Evolutionary conservation across 2,329 filamentous ascomycete species (phyloP).

Genomic region (Aspergillus clavatus): DNA sequence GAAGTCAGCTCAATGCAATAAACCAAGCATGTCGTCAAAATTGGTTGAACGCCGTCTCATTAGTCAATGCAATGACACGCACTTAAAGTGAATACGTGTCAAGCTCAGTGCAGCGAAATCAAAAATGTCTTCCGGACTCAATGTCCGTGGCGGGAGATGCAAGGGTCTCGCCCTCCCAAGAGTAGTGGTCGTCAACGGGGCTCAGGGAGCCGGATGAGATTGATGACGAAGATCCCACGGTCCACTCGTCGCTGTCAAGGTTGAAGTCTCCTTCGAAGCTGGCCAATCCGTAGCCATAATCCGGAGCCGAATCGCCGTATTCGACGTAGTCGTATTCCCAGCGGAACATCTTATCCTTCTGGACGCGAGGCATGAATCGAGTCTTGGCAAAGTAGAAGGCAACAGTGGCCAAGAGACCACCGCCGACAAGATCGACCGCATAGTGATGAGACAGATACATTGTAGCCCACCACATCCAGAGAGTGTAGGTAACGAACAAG

Average conservation of each 20-base stretch:
- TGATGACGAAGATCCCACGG: slow-evolving; percentile 74
- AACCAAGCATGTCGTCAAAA: slow-evolving; percentile 35
- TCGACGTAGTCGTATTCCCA: slow-evolving; percentile 97
- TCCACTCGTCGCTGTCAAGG: slow-evolving; percentile 82
- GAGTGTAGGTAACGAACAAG: slow-evolving; percentile 75
- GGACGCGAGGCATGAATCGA: slow-evolving; percentile 74
- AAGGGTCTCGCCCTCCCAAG: slow-evolving; percentile 40
- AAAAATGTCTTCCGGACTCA: slow-evolving; percentile 34
- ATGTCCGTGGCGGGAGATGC: slow-evolving; percentile 35
- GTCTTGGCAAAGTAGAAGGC: slow-evolving; percentile 79
- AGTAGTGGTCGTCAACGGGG: slow-evolving; percentile 56
- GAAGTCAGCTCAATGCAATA: slow-evolving; percentile 38
- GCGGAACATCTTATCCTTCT: slow-evolving; percentile 77
- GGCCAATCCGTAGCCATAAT: slow-evolving; percentile 53
- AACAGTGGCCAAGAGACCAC: slow-evolving; percentile 69
- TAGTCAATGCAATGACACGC: slow-evolving; percentile 28
- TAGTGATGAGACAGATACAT: slow-evolving; percentile 99
- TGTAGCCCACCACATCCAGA: slow-evolving; percentile 97
- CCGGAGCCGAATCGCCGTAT: slow-evolving; percentile 59
- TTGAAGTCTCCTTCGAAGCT: slow-evolving; percentile 53
- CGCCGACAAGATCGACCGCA: slow-evolving; percentile 84
- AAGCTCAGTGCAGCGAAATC: not conserved
- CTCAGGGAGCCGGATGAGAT: slow-evolving; percentile 63
- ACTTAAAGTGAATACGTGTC: slow-evolving; percentile 8
- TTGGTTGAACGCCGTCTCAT: slow-evolving; percentile 30